Evolutionary conservation across 2,329 filamentous ascomycete species (phyloP).

Genomic region (Aspergillus neoniger): DNA sequence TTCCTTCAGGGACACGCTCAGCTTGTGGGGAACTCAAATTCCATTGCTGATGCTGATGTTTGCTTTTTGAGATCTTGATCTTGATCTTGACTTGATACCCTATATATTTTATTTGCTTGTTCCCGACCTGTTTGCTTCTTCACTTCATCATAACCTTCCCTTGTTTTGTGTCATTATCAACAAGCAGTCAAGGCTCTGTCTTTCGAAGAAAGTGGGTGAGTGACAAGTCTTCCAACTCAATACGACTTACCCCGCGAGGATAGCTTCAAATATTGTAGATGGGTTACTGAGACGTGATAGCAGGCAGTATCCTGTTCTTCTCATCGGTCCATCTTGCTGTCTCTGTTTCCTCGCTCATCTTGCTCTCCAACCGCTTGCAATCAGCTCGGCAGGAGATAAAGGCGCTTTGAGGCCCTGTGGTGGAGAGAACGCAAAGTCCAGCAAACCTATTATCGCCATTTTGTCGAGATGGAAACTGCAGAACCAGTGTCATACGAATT

Average conservation of each 20-base stretch:
- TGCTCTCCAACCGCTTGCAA: background rate
- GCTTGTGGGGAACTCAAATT: constrained; percentile 5
- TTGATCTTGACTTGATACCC: constrained; percentile 11
- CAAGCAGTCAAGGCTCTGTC: background rate
- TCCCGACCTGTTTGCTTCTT: constrained; percentile 18
- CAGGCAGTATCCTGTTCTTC: background rate
- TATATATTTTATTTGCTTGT: constrained; percentile 23
- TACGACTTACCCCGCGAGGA: background rate
- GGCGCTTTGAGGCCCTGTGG: background rate
- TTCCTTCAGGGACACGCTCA: background rate
- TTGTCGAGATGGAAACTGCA: constrained; percentile 40
- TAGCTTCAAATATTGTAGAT: background rate
- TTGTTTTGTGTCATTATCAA: constrained; percentile 7
- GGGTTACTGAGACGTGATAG: background rate
- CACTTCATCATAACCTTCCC: constrained; percentile 3
- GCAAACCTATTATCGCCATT: background rate
- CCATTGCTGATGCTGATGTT: constrained; percentile 13
- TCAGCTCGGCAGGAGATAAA: background rate
- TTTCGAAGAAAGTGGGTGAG: background rate
- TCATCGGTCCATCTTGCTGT: background rate
- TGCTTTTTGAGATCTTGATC: constrained; percentile 18
- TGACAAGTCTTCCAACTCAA: background rate
- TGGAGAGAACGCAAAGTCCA: background rate
- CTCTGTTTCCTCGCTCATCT: background rate
- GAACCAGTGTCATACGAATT: constrained; percentile 46